Evolutionary conservation across 176 grass and related monocot species (phyloP).

Genomic region (Oryza punctata): DNA sequence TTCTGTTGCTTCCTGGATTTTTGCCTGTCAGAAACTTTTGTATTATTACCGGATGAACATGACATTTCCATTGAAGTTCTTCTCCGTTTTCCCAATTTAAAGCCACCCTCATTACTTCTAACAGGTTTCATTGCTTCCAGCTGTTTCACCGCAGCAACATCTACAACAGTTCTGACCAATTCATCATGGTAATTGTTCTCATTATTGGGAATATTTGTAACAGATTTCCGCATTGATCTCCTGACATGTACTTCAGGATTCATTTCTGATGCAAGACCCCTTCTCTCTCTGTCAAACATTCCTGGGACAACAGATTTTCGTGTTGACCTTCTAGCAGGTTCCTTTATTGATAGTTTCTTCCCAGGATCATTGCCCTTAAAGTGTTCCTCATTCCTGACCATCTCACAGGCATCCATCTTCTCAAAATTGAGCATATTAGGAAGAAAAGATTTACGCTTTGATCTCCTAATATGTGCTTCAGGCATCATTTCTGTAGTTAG

Average conservation of each 20-base stretch:
- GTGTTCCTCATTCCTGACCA: neutral
- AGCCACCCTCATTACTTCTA: neutral
- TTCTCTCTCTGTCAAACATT: neutral
- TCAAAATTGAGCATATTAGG: neutral
- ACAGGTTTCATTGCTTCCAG: too few species aligned
- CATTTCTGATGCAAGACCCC: neutral
- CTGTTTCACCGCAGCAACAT: too few species aligned
- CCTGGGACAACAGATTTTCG: neutral
- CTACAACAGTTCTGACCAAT: neutral
- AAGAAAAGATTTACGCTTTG: neutral
- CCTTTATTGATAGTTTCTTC: slow-evolving; percentile 10
- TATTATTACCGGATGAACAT: neutral
- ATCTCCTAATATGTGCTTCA: slow-evolving; percentile 26
- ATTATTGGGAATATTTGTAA: slow-evolving; percentile 18
- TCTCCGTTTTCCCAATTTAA: slow-evolving; percentile 14
- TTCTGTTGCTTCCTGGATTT: slow-evolving; percentile 7
- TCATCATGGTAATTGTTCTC: neutral
- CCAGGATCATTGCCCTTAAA: neutral
- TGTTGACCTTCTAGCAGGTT: slow-evolving; percentile 21
- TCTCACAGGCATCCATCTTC: neutral
- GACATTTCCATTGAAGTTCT: neutral
- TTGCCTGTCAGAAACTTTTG: neutral
- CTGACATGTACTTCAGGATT: neutral
- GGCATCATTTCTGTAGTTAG: slow-evolving; percentile 2
- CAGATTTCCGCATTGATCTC: slow-evolving; percentile 6